Conservation (phyloP, 1,284 basidiomycete genomes). For the Leccinum pseudoinsigne region DNA sequence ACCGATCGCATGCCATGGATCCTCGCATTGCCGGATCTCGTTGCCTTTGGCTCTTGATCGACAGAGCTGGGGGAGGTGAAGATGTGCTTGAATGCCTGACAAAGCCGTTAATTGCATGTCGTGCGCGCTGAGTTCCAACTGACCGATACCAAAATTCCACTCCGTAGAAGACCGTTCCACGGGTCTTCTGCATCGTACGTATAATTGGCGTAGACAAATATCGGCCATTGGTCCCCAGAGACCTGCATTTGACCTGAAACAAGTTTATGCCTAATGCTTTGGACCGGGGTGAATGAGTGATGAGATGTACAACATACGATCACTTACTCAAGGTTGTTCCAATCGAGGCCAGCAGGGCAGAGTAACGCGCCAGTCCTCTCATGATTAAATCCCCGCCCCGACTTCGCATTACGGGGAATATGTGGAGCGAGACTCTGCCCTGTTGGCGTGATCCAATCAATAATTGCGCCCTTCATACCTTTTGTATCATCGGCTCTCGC, state of each 20-base stretch:
- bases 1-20: no score
- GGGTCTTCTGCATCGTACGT: background rate
- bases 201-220: background rate
- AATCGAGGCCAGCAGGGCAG: background rate
- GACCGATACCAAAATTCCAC: background rate
- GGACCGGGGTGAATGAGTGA: background rate
- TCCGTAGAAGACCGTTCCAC: background rate
- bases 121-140: no score
- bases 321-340: conserved; percentile 1
- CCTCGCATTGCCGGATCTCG: no score
- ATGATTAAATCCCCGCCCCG: background rate
- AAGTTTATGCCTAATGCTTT: background rate
- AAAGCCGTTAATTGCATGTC: no score
- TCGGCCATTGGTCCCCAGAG: conserved; percentile 1
- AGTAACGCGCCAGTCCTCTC: background rate
- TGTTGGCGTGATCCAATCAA: conserved; percentile 2
- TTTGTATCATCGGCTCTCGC: conserved; percentile 1
- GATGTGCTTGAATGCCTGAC: no score
- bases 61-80: no score
- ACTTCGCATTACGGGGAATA: background rate
- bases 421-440: background rate
- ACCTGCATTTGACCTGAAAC: background rate
- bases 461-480: background rate
- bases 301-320: background rate
- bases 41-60: no score